Evolutionary conservation across 202 grass and related monocot genomes (phyloP).

Genomic region (Panicum hallii): DNA sequence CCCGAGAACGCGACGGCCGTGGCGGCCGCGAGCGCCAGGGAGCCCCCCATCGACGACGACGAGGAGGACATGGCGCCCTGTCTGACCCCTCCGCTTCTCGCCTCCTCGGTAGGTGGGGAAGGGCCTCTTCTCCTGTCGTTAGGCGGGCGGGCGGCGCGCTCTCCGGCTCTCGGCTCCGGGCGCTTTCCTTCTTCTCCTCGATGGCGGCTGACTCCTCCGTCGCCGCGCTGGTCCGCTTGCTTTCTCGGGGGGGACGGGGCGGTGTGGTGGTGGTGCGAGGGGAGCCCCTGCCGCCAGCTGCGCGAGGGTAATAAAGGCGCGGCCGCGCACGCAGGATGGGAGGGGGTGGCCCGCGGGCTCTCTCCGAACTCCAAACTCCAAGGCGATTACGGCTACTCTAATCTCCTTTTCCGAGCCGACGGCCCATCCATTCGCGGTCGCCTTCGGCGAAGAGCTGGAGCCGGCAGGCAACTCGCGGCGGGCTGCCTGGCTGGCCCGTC

Average conservation of each 20-base stretch:
- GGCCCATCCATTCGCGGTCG: background rate
- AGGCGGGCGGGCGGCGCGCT: constrained; percentile 22
- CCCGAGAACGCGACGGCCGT: constrained; percentile 90
- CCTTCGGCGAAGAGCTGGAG: background rate
- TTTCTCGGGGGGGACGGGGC: background rate
- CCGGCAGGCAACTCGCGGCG: background rate
- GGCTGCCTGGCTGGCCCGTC: background rate
- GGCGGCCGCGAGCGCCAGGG: constrained; percentile 71
- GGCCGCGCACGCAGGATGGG: constrained; percentile 14
- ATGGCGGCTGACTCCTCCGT: background rate
- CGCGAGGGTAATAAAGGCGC: constrained; percentile 8
- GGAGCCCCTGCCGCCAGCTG: background rate
- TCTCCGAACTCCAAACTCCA: background rate
- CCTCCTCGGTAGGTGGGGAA: background rate
- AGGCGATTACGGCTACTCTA: background rate
- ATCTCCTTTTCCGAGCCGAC: background rate
- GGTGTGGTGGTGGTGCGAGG: background rate
- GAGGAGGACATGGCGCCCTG: constrained; percentile 41
- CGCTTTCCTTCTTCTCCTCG: background rate
- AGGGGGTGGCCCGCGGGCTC: background rate
- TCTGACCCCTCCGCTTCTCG: no score
- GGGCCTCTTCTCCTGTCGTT: background rate
- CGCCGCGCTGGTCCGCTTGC: background rate
- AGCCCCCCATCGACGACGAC: constrained; percentile 41
- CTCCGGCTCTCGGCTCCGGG: background rate